A percentile compares a stretch with the other conserved stretches of the same genome.
phyloP scores from a whole-genome alignment of 169 alveolate genomes.

The Plasmodium gaboni region DNA sequence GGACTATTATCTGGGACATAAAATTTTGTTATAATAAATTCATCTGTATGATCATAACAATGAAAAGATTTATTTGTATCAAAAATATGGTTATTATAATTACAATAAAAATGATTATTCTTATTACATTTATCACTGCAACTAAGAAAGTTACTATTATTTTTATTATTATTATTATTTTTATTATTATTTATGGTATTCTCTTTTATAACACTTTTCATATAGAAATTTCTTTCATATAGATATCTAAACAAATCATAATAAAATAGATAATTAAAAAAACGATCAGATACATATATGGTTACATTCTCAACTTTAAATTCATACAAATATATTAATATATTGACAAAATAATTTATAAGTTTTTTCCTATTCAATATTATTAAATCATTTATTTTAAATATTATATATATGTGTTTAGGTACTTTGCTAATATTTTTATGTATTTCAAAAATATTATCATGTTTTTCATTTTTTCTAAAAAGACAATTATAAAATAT shows the following conservation, averaged over 20 bases:
- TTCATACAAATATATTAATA: constrained; percentile 30
- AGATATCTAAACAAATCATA: constrained; percentile 1
- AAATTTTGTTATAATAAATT: constrained; percentile 14
- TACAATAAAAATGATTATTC: too few species aligned
- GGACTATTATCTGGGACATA: neutral
- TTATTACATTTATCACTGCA: neutral
- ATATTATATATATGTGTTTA: constrained; percentile 44
- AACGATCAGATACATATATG: constrained; percentile 22
- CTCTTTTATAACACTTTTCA: neutral
- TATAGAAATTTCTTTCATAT: constrained; percentile 5
- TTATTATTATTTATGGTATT: neutral
- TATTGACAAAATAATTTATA: constrained; percentile 17
- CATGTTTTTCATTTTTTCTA: neutral
- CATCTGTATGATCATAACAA: neutral
- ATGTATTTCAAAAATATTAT: neutral
- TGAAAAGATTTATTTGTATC: too few species aligned
- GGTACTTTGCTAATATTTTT: constrained; percentile 26
- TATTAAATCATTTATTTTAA: constrained; percentile 41
- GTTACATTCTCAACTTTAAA: constrained; percentile 19
- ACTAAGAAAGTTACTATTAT: neutral
- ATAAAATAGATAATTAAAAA: constrained; percentile 23
- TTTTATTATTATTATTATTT: neutral
- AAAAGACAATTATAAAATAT: neutral
- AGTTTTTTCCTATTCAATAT: constrained; percentile 26
- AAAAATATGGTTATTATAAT: too few species aligned